A percentile compares a stretch with the other conserved stretches of the same genome.
Conservation (phyloP, 495 filamentous ascomycete genomes). For the Penicillium odoratum region DNA sequence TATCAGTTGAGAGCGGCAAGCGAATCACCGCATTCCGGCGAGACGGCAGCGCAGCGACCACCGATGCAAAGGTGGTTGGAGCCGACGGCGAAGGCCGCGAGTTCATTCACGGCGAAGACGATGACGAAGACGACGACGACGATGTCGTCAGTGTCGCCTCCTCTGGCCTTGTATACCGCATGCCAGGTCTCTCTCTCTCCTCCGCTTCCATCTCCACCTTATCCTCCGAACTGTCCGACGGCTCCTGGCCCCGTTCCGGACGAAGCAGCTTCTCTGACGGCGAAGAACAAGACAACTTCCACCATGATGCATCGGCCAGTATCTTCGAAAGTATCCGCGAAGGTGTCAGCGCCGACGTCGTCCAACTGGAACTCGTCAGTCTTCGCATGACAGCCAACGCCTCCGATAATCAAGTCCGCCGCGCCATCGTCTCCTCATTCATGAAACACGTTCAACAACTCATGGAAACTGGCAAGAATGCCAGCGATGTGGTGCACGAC, state of each 20-base stretch:
- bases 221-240: constrained; percentile 50
- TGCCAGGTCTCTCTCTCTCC: constrained; percentile 67
- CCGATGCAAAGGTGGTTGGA: constrained; percentile 52
- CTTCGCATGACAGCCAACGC: constrained; percentile 87
- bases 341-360: constrained; percentile 74
- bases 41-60: constrained; percentile 44
- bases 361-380: constrained; percentile 86
- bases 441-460: constrained; percentile 77
- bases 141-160: constrained; percentile 49
- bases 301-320: constrained; percentile 81
- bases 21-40: constrained; percentile 57
- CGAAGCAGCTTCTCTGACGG: constrained; percentile 59
- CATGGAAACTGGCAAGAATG: constrained; percentile 56
- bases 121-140: constrained; percentile 53
- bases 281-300: constrained; percentile 68
- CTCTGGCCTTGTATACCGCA: constrained; percentile 67
- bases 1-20: constrained; percentile 50
- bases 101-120: constrained; percentile 52
- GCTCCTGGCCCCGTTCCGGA: constrained; percentile 52
- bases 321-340: constrained; percentile 79
- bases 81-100: constrained; percentile 46
- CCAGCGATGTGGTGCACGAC: constrained; percentile 64
- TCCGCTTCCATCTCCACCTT: constrained; percentile 76
- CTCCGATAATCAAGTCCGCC: constrained; percentile 81
- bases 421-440: constrained; percentile 81